Evolutionary conservation across 2,329 filamentous ascomycete species (phyloP).

Genomic region (Cladosporium sp.): DNA sequence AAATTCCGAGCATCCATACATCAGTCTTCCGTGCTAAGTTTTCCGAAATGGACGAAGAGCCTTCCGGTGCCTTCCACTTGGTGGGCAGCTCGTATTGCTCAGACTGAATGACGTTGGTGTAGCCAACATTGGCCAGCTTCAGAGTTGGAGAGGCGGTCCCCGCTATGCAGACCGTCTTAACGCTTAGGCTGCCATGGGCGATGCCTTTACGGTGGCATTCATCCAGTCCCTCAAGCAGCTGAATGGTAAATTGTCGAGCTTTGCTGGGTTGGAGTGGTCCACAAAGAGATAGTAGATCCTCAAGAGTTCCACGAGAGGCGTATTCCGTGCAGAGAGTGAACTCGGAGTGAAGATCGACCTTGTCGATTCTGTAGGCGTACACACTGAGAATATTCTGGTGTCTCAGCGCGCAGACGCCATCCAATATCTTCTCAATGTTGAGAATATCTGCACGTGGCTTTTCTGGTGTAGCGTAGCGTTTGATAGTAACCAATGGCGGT

Average conservation of each 20-base stretch:
- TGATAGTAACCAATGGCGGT: slow-evolving; percentile 33
- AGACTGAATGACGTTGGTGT: slow-evolving; percentile 41
- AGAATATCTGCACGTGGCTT: slow-evolving; percentile 33
- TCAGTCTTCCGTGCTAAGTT: slow-evolving; percentile 70
- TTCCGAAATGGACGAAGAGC: slow-evolving; percentile 40
- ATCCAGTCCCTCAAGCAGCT: slow-evolving; percentile 83
- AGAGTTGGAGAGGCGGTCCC: slow-evolving; percentile 21
- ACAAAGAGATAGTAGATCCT: slow-evolving; percentile 73
- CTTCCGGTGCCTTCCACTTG: slow-evolving; percentile 32
- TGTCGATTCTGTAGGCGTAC: slow-evolving; percentile 60
- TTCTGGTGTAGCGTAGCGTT: slow-evolving; percentile 28
- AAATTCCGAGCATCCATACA: slow-evolving; percentile 90
- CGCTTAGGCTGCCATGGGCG: slow-evolving; percentile 57
- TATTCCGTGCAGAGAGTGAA: slow-evolving; percentile 57
- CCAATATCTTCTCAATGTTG: slow-evolving; percentile 52
- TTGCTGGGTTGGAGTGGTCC: slow-evolving; percentile 70
- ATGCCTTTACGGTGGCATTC: slow-evolving; percentile 85
- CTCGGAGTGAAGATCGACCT: slow-evolving; percentile 23
- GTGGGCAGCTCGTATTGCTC: slow-evolving; percentile 21
- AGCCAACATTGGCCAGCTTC: slow-evolving; percentile 74
- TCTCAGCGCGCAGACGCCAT: slow-evolving; percentile 70
- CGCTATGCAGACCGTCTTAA: slow-evolving; percentile 29
- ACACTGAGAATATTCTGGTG: slow-evolving; percentile 79
- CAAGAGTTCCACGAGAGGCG: slow-evolving; percentile 79
- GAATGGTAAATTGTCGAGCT: slow-evolving; percentile 86